Percentiles rank a stretch among this genome's conserved stretches.
phyloP scores from a whole-genome alignment of 2,329 filamentous ascomycete genomes.

The Mycogone perniciosa region DNA sequence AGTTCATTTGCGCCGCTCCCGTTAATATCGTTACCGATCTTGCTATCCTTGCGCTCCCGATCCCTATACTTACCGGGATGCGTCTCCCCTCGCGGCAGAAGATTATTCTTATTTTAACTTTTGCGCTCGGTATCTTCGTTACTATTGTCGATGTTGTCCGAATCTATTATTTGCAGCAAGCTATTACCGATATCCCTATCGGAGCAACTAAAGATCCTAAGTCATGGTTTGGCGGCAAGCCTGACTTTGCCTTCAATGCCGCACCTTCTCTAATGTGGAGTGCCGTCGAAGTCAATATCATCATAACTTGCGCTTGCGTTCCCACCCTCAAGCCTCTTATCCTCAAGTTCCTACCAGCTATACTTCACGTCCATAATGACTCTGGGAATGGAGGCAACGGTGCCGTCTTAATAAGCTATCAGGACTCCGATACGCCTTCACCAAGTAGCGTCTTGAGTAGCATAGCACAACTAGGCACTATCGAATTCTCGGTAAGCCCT shows the following conservation, averaged over 20 bases:
- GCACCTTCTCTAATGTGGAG: conserved; percentile 91
- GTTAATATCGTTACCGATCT: conserved; percentile 90
- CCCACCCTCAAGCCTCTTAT: conserved; percentile 85
- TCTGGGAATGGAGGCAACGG: conserved; percentile 22
- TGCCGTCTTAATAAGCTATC: conserved; percentile 23
- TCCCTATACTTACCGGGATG: conserved; percentile 84
- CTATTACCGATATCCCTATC: conserved; percentile 42
- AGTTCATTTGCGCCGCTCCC: conserved; percentile 70
- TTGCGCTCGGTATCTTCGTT: conserved; percentile 80
- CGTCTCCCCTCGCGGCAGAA: conserved; percentile 80
- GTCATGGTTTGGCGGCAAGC: conserved; percentile 44
- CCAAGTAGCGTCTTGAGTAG: conserved; percentile 17
- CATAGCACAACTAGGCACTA: conserved; percentile 23
- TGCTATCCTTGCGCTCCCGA: conserved; percentile 77
- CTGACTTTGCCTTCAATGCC: conserved; percentile 64
- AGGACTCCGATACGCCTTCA: conserved; percentile 25
- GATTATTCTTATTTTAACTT: conserved; percentile 78
- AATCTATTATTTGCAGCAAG: conserved; percentile 82
- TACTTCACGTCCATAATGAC: conserved; percentile 47
- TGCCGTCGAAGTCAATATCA: conserved; percentile 82
- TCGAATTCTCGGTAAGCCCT: conserved; percentile 44
- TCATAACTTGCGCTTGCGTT: conserved; percentile 87
- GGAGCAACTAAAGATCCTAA: conserved; percentile 30
- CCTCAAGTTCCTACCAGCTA: conserved; percentile 52
- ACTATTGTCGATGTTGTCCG: conserved; percentile 82